These are phyloP conservation scores for Globisporangium megalacanthum DNA, from an alignment of 352 stramenopile genomes.

Conservation along the genomic window DNA sequence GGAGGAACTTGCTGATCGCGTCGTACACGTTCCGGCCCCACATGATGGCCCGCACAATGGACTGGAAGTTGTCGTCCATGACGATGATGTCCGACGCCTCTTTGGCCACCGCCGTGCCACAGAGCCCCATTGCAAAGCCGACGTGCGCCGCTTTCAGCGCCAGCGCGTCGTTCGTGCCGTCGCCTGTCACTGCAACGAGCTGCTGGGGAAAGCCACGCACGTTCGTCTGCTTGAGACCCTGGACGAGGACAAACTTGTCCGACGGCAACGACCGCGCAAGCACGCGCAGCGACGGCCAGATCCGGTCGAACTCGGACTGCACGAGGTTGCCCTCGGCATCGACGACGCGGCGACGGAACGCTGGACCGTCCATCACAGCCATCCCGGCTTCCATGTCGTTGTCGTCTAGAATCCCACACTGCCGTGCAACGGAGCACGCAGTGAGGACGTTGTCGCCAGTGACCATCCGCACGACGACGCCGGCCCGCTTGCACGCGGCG, in stretches of 20 bases:
- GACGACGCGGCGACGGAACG: slow-evolving; percentile 64
- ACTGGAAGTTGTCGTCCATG: slow-evolving; percentile 97
- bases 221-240: slow-evolving; percentile 25
- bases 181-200: slow-evolving; percentile 94
- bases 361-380: slow-evolving; percentile 53
- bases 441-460: slow-evolving; percentile 98
- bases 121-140: slow-evolving; percentile 96
- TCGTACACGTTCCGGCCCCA: slow-evolving; percentile 96
- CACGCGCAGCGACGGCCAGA: slow-evolving; percentile 90
- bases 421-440: slow-evolving; percentile 63
- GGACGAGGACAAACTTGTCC: slow-evolving; percentile 96
- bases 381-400: slow-evolving; percentile 20
- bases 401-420: slow-evolving; percentile 67
- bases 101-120: slow-evolving; percentile 93
- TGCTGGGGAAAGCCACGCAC: slow-evolving; percentile 43
- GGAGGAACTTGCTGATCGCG: slow-evolving; percentile 97
- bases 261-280: slow-evolving; percentile 92
- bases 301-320: slow-evolving; percentile 88
- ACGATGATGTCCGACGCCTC: slow-evolving; percentile 96
- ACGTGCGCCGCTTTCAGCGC: slow-evolving; percentile 97
- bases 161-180: slow-evolving; percentile 96
- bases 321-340: slow-evolving; percentile 66
- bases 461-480: slow-evolving; percentile 98
- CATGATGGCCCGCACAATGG: slow-evolving; percentile 94
- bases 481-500: slow-evolving; percentile 88